Percentiles rank a stretch among this genome's conserved stretches.
Conservation (phyloP, 1,139 yeast species). For the Pichia sp. region DNA sequence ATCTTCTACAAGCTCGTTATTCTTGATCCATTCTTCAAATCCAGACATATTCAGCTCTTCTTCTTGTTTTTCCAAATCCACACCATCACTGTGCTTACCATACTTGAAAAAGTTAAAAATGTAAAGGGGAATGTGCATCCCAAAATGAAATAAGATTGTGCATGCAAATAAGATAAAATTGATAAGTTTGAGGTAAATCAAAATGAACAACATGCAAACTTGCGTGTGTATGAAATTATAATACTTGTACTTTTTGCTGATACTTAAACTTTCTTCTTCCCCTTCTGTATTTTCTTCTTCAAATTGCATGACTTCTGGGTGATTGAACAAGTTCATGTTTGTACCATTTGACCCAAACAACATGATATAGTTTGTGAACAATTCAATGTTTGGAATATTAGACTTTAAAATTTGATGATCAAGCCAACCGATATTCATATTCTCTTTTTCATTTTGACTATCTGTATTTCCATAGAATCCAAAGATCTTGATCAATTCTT, state of each 20-base stretch:
- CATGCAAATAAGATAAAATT: conserved; percentile 18
- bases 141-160: conserved; percentile 5
- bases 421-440: conserved; percentile 5
- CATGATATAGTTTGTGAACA: conserved; percentile 27
- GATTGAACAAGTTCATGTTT: conserved; percentile 19
- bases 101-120: conserved; percentile 2
- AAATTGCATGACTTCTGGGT: background rate
- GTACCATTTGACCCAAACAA: conserved; percentile 28
- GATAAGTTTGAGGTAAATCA: conserved; percentile 21
- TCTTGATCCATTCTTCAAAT: conserved; percentile 7
- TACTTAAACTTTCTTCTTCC: background rate
- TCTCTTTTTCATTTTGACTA: background rate
- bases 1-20: background rate
- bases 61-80: background rate
- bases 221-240: conserved; percentile 18
- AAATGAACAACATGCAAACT: conserved; percentile 14
- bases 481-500: conserved; percentile 2
- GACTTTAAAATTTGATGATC: conserved; percentile 3
- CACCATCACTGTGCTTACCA: background rate
- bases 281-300: background rate
- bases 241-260: conserved; percentile 11
- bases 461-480: background rate
- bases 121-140: conserved; percentile 13
- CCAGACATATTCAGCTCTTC: background rate
- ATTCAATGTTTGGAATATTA: conserved; percentile 18